Base-by-base conservation (phyloP, 2,329 filamentous ascomycete genomes). In the Ilyonectria mors-panacis region DNA sequence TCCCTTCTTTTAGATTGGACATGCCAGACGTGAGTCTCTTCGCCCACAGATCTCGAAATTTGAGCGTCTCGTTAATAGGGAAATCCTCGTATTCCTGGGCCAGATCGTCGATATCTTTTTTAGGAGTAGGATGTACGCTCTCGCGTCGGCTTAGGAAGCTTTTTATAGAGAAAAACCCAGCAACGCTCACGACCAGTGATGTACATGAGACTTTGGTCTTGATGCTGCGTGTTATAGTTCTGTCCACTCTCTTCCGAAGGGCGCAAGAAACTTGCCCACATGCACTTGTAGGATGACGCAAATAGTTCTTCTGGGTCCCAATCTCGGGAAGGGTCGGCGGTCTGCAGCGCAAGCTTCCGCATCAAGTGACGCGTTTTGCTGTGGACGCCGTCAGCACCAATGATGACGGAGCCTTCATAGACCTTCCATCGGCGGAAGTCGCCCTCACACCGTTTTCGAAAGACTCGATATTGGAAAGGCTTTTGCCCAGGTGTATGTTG, bases 131-230 rank as follows among this genome's bases (percentile, higher is more conserved):
- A 19, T 6, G n/a, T n/a, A 2, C 42, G 54, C 9, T 48, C 42
- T 3, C 15, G 33, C 4, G 63, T 63, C 2, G 55, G 55, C 33
- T 63, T 48, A 7, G 39, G 39, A 8, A 81, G 66, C 50, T 73
- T 76, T 58, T 81, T 73, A 53, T 80, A 81, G 1, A 81, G 53
- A 45, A 80, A 78, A 6, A 81, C 67, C 76, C 78, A 81, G 4
- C 70, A 70, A 6, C 74, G 72, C 0, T 80, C 74, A 4, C 63
- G 64, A 10, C 78, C 77, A 15, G 71, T 73, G 10, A 81, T 63
- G 45, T 76, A 74, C 75, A 79, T 77, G 28, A 73, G 54, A 0
- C 79, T 75, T 2, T 45, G 51, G 6, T 72, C 70, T 13, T 72
- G 66, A 17, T 71, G 66, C 28, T 79, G 76, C 7, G 77, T 79